phyloP scores from a whole-genome alignment of 108 stramenopile species.

The Cylindrotheca fusiformis region DNA sequence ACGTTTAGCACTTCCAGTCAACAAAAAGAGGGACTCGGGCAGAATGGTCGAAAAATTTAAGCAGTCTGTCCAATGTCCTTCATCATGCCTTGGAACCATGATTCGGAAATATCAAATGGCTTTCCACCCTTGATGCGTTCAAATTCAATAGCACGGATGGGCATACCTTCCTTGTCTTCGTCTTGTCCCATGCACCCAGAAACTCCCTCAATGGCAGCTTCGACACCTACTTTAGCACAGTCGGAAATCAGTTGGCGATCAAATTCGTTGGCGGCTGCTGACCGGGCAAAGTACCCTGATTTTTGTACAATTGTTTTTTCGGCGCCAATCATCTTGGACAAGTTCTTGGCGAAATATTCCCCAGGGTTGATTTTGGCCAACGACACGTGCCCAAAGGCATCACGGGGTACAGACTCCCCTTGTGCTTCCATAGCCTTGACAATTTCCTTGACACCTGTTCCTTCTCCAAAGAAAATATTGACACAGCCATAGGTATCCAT shows the following conservation, averaged over 20 bases:
- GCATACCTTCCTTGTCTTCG: constrained; percentile 76
- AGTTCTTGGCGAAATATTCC: constrained; percentile 76
- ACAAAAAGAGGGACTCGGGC: neutral
- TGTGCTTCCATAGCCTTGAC: constrained; percentile 72
- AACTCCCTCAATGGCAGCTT: constrained; percentile 69
- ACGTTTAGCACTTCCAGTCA: neutral
- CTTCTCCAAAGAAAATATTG: constrained; percentile 91
- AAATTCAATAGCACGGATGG: constrained; percentile 89
- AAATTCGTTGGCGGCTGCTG: constrained; percentile 82
- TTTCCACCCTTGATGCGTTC: constrained; percentile 90
- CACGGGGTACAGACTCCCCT: constrained; percentile 58
- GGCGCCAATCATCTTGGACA: constrained; percentile 69
- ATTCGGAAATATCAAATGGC: constrained; percentile 59
- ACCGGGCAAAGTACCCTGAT: constrained; percentile 88
- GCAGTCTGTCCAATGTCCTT: constrained; percentile 71
- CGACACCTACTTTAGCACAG: constrained; percentile 82
- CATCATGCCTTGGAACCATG: constrained; percentile 85
- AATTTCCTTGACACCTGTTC: constrained; percentile 85
- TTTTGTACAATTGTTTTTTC: constrained; percentile 93
- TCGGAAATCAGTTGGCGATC: constrained; percentile 78
- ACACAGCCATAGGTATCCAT: constrained; percentile 87
- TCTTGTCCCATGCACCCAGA: constrained; percentile 92
- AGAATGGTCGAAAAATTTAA: neutral
- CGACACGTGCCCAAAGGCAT: constrained; percentile 91
- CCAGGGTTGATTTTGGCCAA: constrained; percentile 89